phyloP scores from a whole-genome alignment of 192 early-diverging fungal species.

The Entomortierella beljakovae region DNA sequence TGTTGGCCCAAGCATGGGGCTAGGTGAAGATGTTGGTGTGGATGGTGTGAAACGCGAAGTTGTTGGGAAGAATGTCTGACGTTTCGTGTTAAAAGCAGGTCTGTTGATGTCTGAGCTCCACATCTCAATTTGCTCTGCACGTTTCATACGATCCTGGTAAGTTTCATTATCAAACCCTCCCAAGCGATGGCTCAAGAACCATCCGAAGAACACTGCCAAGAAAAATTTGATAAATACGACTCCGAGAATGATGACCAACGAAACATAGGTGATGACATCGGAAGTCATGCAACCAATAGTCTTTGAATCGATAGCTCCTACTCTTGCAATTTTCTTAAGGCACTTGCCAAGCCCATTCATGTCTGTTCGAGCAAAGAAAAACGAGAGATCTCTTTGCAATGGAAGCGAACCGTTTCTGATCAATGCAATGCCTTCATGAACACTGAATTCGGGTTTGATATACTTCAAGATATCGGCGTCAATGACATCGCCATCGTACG shows the following conservation, averaged over 20 bases:
- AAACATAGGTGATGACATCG: constrained; percentile 79
- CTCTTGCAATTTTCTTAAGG: constrained; percentile 76
- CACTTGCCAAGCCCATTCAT: constrained; percentile 71
- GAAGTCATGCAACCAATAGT: constrained; percentile 88
- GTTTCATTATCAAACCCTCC: constrained; percentile 76
- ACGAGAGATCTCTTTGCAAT: constrained; percentile 50
- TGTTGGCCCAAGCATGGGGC: constrained; percentile 15
- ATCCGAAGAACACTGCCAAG: constrained; percentile 83
- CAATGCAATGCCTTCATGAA: constrained; percentile 64
- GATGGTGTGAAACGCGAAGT: constrained; percentile 50
- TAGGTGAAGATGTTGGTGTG: constrained; percentile 43
- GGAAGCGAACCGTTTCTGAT: constrained; percentile 30
- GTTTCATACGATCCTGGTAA: constrained; percentile 75
- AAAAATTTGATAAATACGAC: constrained; percentile 78
- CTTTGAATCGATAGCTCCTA: constrained; percentile 83
- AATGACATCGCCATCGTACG: constrained; percentile 56
- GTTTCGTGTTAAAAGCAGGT: constrained; percentile 54
- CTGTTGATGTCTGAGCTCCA: constrained; percentile 81
- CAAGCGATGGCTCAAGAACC: constrained; percentile 82
- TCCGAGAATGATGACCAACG: constrained; percentile 75
- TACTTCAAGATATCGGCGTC: constrained; percentile 61
- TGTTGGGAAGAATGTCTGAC: constrained; percentile 42
- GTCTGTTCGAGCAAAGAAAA: constrained; percentile 55
- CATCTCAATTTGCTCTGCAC: constrained; percentile 77
- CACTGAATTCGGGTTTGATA: constrained; percentile 64